Percentiles rank a stretch among this genome's conserved stretches.
phyloP scores from a whole-genome alignment of 2,329 filamentous ascomycete genomes.

The Hypoxylon sp. region DNA sequence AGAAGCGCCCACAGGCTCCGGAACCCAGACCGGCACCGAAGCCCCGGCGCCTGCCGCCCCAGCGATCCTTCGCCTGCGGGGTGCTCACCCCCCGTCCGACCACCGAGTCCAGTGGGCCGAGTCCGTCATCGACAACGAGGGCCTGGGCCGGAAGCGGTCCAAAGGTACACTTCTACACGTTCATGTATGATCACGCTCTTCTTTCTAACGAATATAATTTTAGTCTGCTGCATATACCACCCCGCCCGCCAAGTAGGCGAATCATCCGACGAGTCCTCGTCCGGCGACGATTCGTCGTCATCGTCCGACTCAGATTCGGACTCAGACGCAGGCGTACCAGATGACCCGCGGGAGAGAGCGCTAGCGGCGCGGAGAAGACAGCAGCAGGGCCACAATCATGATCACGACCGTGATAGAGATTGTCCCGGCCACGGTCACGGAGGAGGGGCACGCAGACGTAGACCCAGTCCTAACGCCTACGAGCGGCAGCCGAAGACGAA shows the following conservation, averaged over 20 bases:
- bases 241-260: constrained; percentile 85
- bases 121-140: constrained; percentile 95
- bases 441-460: constrained; percentile 54
- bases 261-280: constrained; percentile 69
- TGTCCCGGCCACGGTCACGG: constrained; percentile 47
- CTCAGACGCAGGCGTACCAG: constrained; percentile 37
- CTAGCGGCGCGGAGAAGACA: constrained; percentile 47
- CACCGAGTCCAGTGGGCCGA: constrained; percentile 91
- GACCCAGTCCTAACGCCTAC: constrained; percentile 83
- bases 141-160: constrained; percentile 90
- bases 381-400: constrained; percentile 52
- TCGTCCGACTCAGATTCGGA: constrained; percentile 67
- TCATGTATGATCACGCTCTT: background rate
- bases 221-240: constrained; percentile 99
- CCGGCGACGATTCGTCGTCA: constrained; percentile 63
- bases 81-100: constrained; percentile 60
- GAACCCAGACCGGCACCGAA: constrained; percentile 47
- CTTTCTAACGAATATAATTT: constrained; percentile 4
- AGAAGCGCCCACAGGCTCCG: constrained; percentile 50
- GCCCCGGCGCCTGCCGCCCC: constrained; percentile 41
- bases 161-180: constrained; percentile 74
- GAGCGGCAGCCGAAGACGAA: constrained; percentile 78
- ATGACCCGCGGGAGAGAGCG: constrained; percentile 50
- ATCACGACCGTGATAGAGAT: constrained; percentile 34
- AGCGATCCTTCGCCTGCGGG: constrained; percentile 66